These are phyloP conservation scores for Fusarium dimerum DNA, from an alignment of 2,329 filamentous ascomycete species.

Conservation along the genomic window DNA sequence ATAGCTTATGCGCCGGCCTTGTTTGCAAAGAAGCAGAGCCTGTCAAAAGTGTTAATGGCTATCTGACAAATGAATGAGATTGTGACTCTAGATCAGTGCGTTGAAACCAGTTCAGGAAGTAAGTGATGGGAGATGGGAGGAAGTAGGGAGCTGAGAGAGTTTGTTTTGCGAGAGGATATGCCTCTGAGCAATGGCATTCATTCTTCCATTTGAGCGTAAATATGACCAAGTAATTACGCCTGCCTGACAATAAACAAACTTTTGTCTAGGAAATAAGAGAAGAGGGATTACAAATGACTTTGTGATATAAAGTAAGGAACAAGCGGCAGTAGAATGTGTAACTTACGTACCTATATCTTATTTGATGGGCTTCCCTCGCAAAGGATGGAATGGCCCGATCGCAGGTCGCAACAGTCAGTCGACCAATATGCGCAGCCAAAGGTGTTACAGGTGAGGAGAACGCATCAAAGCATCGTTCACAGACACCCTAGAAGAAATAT, in stretches of 20 bases:
- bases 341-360: slow-evolving; percentile 11
- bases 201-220: too few relatives aligned
- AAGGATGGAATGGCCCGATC: slow-evolving; percentile 18
- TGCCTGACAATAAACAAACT: not conserved
- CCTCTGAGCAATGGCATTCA: too few relatives aligned
- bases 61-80: not conserved
- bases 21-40: not conserved
- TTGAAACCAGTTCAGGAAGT: too few relatives aligned
- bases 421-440: not conserved
- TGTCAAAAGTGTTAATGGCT: not conserved
- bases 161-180: too few relatives aligned
- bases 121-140: too few relatives aligned
- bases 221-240: too few relatives aligned
- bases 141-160: too few relatives aligned
- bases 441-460: not conserved
- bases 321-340: not conserved
- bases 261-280: too few relatives aligned
- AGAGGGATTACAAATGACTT: too few relatives aligned
- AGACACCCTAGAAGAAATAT: not conserved
- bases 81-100: not conserved
- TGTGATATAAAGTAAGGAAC: too few relatives aligned
- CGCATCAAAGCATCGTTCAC: not conserved
- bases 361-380: slow-evolving; percentile 1
- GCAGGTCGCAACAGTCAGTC: not conserved
- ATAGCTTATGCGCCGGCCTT: not conserved